A percentile compares a stretch with the other conserved stretches of the same genome.
Evolutionary conservation across 2,329 filamentous ascomycete species (phyloP).

Genomic region (Arthroderma uncinatum): DNA sequence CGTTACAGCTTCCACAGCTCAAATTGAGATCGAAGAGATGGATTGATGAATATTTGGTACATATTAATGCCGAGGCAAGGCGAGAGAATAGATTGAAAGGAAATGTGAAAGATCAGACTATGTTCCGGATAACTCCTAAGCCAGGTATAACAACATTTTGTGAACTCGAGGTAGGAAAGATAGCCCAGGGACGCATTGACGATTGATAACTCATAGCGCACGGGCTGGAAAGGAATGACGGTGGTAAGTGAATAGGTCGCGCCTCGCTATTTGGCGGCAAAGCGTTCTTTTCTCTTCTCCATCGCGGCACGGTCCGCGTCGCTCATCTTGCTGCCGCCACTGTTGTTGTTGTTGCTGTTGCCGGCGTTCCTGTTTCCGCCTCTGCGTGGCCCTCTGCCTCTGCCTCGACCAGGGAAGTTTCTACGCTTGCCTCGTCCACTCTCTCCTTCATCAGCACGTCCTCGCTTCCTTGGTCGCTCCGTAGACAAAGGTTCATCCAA

Average conservation of each 20-base stretch:
- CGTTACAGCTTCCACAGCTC: too few species aligned
- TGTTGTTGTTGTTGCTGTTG: constrained; percentile 1
- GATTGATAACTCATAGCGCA: not conserved
- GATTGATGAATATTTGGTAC: not conserved
- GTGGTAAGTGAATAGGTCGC: not conserved
- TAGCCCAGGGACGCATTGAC: not conserved
- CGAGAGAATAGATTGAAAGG: not conserved
- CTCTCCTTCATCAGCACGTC: constrained; percentile 28
- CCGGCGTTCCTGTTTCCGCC: not conserved
- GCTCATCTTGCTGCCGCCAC: constrained; percentile 17
- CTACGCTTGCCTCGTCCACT: constrained; percentile 33
- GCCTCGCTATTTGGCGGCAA: constrained; percentile 17
- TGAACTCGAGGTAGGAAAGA: not conserved
- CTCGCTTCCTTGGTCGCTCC: constrained; percentile 33
- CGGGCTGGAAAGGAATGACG: not conserved
- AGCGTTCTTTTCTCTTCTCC: constrained; percentile 40
- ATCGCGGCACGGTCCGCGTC: constrained; percentile 35
- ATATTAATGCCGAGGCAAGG: not conserved
- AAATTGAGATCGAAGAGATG: too few species aligned
- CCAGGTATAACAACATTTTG: not conserved
- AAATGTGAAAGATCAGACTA: constrained; percentile 4
- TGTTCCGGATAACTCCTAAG: not conserved
- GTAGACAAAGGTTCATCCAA: constrained; percentile 37
- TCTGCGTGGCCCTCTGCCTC: constrained; percentile 14
- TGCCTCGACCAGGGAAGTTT: constrained; percentile 22